phyloP scores from a whole-genome alignment of 2,329 filamentous ascomycete species.

The Aspergillus niger region DNA sequence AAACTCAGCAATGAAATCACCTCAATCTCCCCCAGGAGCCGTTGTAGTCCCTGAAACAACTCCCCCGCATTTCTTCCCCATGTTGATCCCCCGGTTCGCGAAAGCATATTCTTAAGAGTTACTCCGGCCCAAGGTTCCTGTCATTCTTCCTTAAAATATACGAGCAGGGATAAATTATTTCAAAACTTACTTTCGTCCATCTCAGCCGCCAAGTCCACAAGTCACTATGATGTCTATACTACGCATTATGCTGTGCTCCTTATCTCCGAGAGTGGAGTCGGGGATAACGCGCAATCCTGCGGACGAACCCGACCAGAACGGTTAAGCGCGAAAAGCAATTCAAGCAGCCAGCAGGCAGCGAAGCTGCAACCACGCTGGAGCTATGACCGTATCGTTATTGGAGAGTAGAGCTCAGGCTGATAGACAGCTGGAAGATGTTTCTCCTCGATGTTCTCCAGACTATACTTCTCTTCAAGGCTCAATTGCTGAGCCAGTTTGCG shows the following conservation, averaged over 20 bases:
- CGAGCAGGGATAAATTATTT: background rate
- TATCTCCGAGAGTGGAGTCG: conserved; percentile 3
- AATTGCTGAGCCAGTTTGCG: background rate
- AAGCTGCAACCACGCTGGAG: background rate
- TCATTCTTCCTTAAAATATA: too few species aligned
- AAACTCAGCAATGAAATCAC: background rate
- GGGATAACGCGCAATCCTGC: background rate
- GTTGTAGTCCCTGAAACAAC: background rate
- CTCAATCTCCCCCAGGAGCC: background rate
- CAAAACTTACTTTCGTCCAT: background rate
- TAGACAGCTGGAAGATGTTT: background rate
- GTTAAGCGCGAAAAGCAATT: background rate
- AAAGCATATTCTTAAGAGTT: background rate
- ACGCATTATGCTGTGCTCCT: background rate
- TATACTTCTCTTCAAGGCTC: background rate
- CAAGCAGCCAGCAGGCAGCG: background rate
- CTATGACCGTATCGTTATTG: background rate
- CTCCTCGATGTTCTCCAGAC: background rate
- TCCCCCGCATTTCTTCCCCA: background rate
- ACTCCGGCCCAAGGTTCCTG: background rate
- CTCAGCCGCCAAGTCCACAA: background rate
- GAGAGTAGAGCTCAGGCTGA: background rate
- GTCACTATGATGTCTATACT: background rate
- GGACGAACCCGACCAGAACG: background rate
- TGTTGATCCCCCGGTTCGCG: background rate